Base-by-base conservation (phyloP, 495 filamentous ascomycete genomes). In the Jackrogersella minutella region DNA sequence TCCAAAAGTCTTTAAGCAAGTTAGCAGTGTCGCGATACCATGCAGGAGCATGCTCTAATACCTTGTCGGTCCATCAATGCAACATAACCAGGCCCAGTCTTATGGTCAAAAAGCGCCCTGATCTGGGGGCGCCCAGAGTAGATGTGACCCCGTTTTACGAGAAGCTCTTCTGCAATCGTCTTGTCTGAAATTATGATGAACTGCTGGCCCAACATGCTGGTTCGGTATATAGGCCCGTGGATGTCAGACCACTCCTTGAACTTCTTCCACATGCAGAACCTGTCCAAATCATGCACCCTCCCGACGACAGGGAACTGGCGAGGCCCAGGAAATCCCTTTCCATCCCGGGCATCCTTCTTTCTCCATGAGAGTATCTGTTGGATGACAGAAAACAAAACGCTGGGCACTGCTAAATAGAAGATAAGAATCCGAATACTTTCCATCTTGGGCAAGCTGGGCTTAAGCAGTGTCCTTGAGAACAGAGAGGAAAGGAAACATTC, bases 191-290 rank as follows among this genome's bases (percentile, higher is more conserved):
- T 60, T 59, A 86, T 78, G 65, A 86, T 77, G 62, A 86, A 84
- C 3, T 73, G 79, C 39, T 80, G 73, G 13, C 80, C 78, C 17
- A 85, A 62, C 46, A 82, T 77, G 11, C 71, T 76, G 4, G 82
- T 85, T 57, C 80, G 76, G 70, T 84, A 87, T 58, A 86, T 84
- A 0, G 84, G 83, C 2, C 85, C 85, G 36, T 82, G 72, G n/a
- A 76, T 76, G 52, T 84, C 77, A 1, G 83, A 80, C 84, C 84
- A 86, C 64, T 86, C 81, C 64, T 83, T 82, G 76, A 85, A 85
- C 71, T 85, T 84, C 49, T 81, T 68, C 83, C 83, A 85, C 54
- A 80, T 73, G 52, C 74, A 72, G 46, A 82, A 81, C n/a, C 79
- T 73, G 8, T 81, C 75, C 0, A 85, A 51, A 44, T 85, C 83